These are phyloP conservation scores for Fraxinus quadrangulata DNA, from an alignment of 257 asterid genomes.

Conservation along the genomic window DNA sequence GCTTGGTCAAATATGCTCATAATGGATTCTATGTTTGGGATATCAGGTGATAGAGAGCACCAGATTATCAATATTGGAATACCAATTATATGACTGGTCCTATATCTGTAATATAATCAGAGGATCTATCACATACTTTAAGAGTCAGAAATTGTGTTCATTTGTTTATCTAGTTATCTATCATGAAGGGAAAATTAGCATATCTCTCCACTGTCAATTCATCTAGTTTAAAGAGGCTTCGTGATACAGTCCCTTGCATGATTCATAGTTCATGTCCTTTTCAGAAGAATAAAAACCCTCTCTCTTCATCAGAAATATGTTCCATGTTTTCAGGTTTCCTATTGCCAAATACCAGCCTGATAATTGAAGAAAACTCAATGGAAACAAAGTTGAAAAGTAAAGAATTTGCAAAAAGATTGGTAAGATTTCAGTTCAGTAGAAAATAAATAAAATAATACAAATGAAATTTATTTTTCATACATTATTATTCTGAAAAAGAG, in stretches of 20 bases:
- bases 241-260: neutral
- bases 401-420: neutral
- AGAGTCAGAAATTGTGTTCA: neutral
- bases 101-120: neutral
- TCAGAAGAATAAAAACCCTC: neutral
- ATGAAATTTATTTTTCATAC: neutral
- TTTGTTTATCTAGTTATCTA: neutral
- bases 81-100: neutral
- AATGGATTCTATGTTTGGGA: neutral
- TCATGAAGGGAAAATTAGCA: neutral
- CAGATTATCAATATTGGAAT: neutral
- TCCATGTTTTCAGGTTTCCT: constrained; percentile 13
- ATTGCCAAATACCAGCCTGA: constrained; percentile 8
- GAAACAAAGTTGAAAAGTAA: constrained; percentile 16
- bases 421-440: constrained; percentile 3
- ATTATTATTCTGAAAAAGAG: neutral
- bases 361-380: neutral
- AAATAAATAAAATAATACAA: neutral
- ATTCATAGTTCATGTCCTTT: constrained; percentile 8
- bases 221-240: neutral
- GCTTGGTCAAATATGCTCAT: neutral
- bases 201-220: neutral
- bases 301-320: constrained; percentile 21
- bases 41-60: neutral
- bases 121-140: neutral